These are phyloP conservation scores for Pinus tabuliformis DNA, from an alignment of 75 land plant species.

Conservation along the genomic window DNA sequence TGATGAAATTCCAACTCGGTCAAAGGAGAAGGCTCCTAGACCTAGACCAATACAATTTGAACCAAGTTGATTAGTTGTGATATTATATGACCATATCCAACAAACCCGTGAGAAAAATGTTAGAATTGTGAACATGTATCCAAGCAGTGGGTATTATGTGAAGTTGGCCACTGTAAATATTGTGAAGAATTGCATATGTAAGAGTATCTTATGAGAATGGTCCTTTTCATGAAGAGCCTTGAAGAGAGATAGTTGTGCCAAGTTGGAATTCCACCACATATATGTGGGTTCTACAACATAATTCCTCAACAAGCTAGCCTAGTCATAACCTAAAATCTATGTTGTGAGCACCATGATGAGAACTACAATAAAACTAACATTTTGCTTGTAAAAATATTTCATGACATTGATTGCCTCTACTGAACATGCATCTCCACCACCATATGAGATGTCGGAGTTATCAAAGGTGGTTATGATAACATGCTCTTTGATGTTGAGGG, in stretches of 20 bases:
- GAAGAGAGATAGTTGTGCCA: too few relatives aligned
- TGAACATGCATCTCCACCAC: slow-evolving; percentile 67
- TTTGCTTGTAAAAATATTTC: slow-evolving; percentile 77
- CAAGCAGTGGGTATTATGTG: slow-evolving; percentile 68
- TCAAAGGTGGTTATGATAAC: slow-evolving; percentile 81
- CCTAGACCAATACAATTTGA: slow-evolving; percentile 82
- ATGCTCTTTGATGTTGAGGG: slow-evolving; percentile 88
- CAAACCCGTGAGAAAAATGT: slow-evolving; percentile 89
- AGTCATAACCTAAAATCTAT: slow-evolving; percentile 27
- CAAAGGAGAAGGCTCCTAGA: slow-evolving; percentile 76
- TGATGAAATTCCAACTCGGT: slow-evolving; percentile 86
- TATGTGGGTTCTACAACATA: too few relatives aligned
- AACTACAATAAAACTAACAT: slow-evolving; percentile 46
- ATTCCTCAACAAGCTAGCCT: too few relatives aligned
- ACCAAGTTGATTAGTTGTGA: slow-evolving; percentile 86
- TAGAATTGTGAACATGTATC: slow-evolving; percentile 73
- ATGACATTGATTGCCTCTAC: slow-evolving; percentile 71
- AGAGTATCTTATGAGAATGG: too few relatives aligned
- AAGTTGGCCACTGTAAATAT: slow-evolving; percentile 64
- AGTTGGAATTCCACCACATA: too few relatives aligned
- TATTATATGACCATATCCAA: slow-evolving; percentile 72
- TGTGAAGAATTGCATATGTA: slow-evolving; percentile 49
- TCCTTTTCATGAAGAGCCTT: too few relatives aligned
- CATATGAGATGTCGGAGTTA: slow-evolving; percentile 49
- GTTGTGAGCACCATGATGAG: slow-evolving; percentile 65